These are phyloP conservation scores for Antitrichia curtipendula DNA, from an alignment of 225 moss, liverwort and hornwort species.

Conservation along the genomic window DNA sequence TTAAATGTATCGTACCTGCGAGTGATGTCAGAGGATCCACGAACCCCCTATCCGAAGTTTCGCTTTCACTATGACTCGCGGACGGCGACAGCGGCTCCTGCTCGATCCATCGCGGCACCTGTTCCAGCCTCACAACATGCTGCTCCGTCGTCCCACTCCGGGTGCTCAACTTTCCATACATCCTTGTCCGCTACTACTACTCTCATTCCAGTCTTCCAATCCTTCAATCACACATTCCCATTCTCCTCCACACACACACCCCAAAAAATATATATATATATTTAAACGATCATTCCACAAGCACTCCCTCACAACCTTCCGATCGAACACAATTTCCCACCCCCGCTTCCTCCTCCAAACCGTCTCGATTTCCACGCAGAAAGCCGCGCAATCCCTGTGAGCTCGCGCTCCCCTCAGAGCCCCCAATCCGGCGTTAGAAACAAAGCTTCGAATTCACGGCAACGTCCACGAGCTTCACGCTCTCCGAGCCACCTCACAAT, in stretches of 20 bases:
- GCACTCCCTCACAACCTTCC: background rate
- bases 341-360: background rate
- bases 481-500: background rate
- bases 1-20: background rate
- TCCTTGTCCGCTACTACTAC: slow-evolving; percentile 29
- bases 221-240: slow-evolving; percentile 9
- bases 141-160: slow-evolving; percentile 44
- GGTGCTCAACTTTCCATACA: slow-evolving; percentile 75
- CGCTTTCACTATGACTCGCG: slow-evolving; percentile 52
- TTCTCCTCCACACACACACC: background rate
- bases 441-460: background rate
- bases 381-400: background rate
- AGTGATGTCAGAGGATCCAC: slow-evolving; percentile 81
- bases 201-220: slow-evolving; percentile 39
- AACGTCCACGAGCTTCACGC: background rate
- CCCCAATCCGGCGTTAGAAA: background rate
- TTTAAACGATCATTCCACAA: background rate
- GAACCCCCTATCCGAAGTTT: slow-evolving; percentile 66
- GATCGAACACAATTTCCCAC: background rate
- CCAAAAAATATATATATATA: too few relatives aligned
- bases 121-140: slow-evolving; percentile 82
- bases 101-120: slow-evolving; percentile 93
- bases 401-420: background rate
- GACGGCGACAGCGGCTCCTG: slow-evolving; percentile 78
- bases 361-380: background rate